Conservation (phyloP, 441 rosid species). For the Kokia cookei region DNA sequence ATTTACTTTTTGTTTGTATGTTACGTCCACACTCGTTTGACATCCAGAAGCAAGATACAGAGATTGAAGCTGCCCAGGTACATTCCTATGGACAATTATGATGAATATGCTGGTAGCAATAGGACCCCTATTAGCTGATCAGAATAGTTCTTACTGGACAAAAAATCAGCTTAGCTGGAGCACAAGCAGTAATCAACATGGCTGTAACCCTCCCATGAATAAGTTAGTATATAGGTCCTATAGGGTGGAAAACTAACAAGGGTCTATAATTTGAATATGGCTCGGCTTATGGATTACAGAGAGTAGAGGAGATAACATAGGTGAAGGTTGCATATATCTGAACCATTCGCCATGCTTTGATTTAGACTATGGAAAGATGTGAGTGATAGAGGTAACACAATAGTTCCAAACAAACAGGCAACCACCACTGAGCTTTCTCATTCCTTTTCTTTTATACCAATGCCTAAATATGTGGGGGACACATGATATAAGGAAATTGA, state of each 20-base stretch:
- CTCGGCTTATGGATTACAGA: background rate
- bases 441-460: too few species aligned
- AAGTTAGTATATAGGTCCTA: background rate
- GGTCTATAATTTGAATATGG: background rate
- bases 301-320: background rate
- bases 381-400: background rate
- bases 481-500: too few species aligned
- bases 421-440: background rate
- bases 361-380: background rate
- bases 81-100: background rate
- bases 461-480: too few species aligned
- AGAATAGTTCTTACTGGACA: background rate
- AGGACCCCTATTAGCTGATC: background rate
- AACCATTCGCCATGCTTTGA: background rate
- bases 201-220: background rate
- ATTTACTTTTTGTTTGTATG: conserved; percentile 53
- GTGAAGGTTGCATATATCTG: background rate
- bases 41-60: conserved; percentile 45
- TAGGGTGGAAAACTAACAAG: background rate
- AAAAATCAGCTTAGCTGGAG: background rate
- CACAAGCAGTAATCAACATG: background rate
- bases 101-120: background rate
- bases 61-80: conserved; percentile 61
- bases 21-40: conserved; percentile 38
- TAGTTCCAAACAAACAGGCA: background rate